Conservation (phyloP, 441 rosid genomes). For the Geranium incanum region DNA sequence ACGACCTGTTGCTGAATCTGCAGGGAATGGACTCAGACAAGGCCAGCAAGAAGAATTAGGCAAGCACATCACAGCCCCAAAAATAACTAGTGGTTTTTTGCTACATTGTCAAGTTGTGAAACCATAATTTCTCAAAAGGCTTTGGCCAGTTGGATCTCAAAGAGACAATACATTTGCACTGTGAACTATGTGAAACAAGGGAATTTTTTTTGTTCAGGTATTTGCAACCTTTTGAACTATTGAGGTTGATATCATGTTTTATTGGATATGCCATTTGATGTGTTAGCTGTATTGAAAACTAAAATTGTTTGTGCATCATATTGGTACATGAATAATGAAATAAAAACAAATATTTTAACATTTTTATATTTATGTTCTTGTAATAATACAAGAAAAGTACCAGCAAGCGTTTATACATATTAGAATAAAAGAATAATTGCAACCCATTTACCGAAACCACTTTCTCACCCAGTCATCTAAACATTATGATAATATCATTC, state of each 20-base stretch:
- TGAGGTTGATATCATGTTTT: background rate
- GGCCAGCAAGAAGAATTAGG: constrained; percentile 33
- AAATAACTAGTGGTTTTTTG: background rate
- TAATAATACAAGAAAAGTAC: no score
- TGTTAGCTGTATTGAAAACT: background rate
- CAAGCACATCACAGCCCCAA: background rate
- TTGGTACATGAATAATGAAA: no score
- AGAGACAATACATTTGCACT: background rate
- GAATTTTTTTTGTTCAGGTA: background rate
- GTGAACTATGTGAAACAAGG: background rate
- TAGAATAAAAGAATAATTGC: no score
- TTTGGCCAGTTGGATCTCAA: background rate
- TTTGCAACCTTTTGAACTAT: background rate
- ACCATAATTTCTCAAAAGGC: background rate
- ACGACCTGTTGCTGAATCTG: constrained; percentile 68
- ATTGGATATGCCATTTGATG: background rate
- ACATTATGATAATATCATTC: no score
- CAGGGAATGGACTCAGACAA: constrained; percentile 54
- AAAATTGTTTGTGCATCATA: no score
- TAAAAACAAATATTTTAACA: no score
- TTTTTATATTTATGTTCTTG: no score
- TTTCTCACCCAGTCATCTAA: no score
- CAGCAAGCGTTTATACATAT: no score
- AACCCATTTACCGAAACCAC: no score
- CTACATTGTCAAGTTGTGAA: background rate